Evolutionary conservation across 1,284 basidiomycete genomes (phyloP).

Genomic region (Puccinia novopanici): DNA sequence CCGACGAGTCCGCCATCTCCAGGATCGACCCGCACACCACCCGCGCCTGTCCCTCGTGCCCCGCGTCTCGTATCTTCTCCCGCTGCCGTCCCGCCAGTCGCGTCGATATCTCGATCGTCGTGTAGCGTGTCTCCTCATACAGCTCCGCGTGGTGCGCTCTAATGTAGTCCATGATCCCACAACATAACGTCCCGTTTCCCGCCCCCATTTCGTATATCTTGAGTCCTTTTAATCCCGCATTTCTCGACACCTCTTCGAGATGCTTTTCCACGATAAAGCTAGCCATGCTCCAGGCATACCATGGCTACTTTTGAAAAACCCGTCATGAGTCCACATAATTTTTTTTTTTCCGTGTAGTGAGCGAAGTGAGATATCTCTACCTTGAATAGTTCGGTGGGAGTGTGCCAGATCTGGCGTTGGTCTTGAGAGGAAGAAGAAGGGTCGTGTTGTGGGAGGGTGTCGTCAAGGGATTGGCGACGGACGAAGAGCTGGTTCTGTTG

Average conservation of each 20-base stretch:
- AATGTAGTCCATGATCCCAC: conserved; percentile 81
- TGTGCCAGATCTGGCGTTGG: conserved; percentile 97
- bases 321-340: too few species aligned
- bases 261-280: conserved; percentile 63
- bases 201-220: conserved; percentile 96
- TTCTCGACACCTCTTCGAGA: conserved; percentile 67
- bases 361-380: conserved; percentile 61
- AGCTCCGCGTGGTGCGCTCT: conserved; percentile 80
- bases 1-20: conserved; percentile 57
- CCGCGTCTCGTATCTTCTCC: conserved; percentile 53
- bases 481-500: conserved; percentile 7
- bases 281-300: conserved; percentile 87
- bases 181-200: conserved; percentile 90
- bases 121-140: conserved; percentile 83
- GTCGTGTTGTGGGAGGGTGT: conserved; percentile 59
- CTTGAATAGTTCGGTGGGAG: conserved; percentile 96
- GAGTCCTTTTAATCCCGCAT: conserved; percentile 65
- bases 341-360: too few species aligned
- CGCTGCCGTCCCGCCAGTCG: conserved; percentile 75
- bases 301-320: conserved; percentile 67
- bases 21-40: conserved; percentile 50
- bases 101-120: conserved; percentile 88
- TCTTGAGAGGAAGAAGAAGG: conserved; percentile 59
- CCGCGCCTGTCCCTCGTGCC: conserved; percentile 13
- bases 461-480: background rate